Evolutionary conservation across 768 basidiomycete genomes (phyloP).

Genomic region (Kwoniella bestiolae): DNA sequence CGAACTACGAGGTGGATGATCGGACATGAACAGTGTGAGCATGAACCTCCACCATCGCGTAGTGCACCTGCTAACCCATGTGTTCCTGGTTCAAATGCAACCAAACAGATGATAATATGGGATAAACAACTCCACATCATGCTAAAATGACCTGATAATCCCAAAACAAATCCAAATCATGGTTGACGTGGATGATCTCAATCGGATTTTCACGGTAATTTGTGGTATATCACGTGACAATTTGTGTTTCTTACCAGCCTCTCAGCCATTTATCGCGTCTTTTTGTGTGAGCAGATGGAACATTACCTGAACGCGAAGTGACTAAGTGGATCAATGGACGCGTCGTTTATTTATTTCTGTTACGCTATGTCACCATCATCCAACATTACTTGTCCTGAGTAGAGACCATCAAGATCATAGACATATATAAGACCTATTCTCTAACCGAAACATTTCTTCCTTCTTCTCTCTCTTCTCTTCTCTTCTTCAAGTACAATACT

Average conservation of each 20-base stretch:
- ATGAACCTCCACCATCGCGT: slow-evolving; percentile 19
- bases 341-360: neutral
- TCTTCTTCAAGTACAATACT: neutral
- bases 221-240: slow-evolving; percentile 21
- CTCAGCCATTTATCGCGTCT: slow-evolving; percentile 13
- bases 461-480: slow-evolving; percentile 9
- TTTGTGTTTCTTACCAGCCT: slow-evolving; percentile 16
- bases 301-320: slow-evolving; percentile 12
- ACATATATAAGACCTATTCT: slow-evolving; percentile 16
- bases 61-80: neutral
- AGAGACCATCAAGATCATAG: neutral
- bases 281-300: slow-evolving; percentile 8
- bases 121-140: slow-evolving; percentile 10
- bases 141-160: neutral
- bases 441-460: slow-evolving; percentile 12
- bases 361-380: slow-evolving; percentile 7
- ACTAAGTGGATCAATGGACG: slow-evolving; percentile 10
- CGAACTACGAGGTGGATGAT: neutral
- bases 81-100: neutral
- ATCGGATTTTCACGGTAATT: slow-evolving; percentile 12
- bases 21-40: slow-evolving; percentile 1
- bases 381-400: slow-evolving; percentile 14
- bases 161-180: slow-evolving; percentile 18
- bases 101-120: neutral
- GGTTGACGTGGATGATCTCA: slow-evolving; percentile 22